Evolutionary conservation across 1,284 basidiomycete genomes (phyloP).

Genomic region (Chondrostereum purpureum): DNA sequence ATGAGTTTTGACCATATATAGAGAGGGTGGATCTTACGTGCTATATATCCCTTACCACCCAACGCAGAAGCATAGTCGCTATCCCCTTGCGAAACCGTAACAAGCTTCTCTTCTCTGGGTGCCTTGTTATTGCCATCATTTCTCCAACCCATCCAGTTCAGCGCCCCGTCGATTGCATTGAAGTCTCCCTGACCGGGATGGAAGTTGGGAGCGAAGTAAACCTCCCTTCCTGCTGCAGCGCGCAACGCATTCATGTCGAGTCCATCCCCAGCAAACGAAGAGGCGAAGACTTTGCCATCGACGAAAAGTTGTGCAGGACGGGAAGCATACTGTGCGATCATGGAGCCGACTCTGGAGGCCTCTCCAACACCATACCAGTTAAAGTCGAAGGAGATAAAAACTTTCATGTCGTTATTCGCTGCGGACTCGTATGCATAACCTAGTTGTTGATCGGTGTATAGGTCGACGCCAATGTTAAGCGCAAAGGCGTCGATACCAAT

Average conservation of each 20-base stretch:
- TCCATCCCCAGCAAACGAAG: slow-evolving; percentile 17
- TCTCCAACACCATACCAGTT: slow-evolving; percentile 18
- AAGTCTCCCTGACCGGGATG: slow-evolving; percentile 17
- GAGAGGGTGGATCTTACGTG: slow-evolving; percentile 26
- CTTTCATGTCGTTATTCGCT: slow-evolving; percentile 23
- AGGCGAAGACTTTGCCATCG: slow-evolving; percentile 14
- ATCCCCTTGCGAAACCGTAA: slow-evolving; percentile 23
- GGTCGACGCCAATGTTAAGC: slow-evolving; percentile 18
- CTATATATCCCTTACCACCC: slow-evolving; percentile 23
- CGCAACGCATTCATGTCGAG: slow-evolving; percentile 13
- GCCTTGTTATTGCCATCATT: slow-evolving; percentile 20
- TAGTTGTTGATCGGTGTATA: slow-evolving; percentile 24
- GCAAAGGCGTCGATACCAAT: slow-evolving; percentile 23
- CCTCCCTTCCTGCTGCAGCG: slow-evolving; percentile 10
- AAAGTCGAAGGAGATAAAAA: slow-evolving; percentile 30
- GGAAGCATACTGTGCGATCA: slow-evolving; percentile 18
- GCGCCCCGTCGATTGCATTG: slow-evolving; percentile 16
- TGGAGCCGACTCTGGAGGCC: slow-evolving; percentile 11
- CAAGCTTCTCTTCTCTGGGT: slow-evolving; percentile 10
- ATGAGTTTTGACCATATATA: neutral
- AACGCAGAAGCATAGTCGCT: slow-evolving; percentile 15
- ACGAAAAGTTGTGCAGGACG: slow-evolving; percentile 16
- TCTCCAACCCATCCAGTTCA: slow-evolving; percentile 19
- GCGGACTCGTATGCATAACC: slow-evolving; percentile 24
- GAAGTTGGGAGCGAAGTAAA: slow-evolving; percentile 18